Evolutionary conservation across 129 eudicot genomes (phyloP).

Genomic region (Logfia minima): DNA sequence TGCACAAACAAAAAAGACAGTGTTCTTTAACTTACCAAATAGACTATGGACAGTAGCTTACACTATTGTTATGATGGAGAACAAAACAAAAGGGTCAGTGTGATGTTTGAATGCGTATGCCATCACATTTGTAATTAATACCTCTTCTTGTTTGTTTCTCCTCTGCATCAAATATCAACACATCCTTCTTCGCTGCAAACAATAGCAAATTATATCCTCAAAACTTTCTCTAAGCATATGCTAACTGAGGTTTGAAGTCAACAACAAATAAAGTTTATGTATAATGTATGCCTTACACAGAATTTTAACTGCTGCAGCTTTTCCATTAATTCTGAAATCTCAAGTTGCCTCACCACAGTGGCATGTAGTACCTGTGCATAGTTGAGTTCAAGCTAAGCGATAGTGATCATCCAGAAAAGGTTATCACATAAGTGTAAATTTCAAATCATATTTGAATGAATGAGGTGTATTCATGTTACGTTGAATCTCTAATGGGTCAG

Average conservation of each 20-base stretch:
- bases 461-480: background rate
- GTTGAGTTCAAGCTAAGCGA: background rate
- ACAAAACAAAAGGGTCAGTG: background rate
- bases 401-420: background rate
- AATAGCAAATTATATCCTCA: background rate
- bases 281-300: slow-evolving; percentile 46
- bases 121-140: background rate
- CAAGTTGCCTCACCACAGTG: slow-evolving; percentile 66
- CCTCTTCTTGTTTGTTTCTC: slow-evolving; percentile 22
- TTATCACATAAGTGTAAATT: background rate
- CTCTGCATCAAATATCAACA: slow-evolving; percentile 18
- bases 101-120: slow-evolving; percentile 3
- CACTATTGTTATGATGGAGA: background rate
- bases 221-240: background rate
- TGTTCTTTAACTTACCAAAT: background rate
- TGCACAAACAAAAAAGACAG: background rate
- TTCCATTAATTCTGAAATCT: slow-evolving; percentile 60
- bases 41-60: background rate
- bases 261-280: background rate
- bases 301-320: slow-evolving; percentile 50
- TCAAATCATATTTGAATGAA: background rate
- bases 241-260: too few species aligned
- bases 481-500: background rate
- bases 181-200: slow-evolving; percentile 26
- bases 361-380: slow-evolving; percentile 55